These are phyloP conservation scores for Pseudopithomyces maydicus DNA, from an alignment of 2,329 filamentous ascomycete species.

Conservation along the genomic window DNA sequence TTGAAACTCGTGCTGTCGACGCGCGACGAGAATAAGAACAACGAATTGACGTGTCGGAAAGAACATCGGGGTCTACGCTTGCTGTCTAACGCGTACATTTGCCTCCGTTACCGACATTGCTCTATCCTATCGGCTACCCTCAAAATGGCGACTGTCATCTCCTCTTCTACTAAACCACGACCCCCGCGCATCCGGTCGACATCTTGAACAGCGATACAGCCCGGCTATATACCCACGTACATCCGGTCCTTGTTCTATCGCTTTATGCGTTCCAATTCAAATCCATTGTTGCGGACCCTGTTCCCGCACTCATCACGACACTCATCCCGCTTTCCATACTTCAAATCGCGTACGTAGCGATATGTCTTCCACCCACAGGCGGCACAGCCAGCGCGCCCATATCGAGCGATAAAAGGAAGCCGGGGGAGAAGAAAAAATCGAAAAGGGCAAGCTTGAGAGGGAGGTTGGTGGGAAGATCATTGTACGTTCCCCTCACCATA, in stretches of 20 bases:
- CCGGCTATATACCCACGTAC: slow-evolving; percentile 65
- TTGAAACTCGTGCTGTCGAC: slow-evolving; percentile 2
- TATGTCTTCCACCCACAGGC: slow-evolving; percentile 63
- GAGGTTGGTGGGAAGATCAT: slow-evolving; percentile 43
- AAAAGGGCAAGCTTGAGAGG: slow-evolving; percentile 28
- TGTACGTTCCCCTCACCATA: slow-evolving; percentile 39
- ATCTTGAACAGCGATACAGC: slow-evolving; percentile 56
- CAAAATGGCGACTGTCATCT: slow-evolving; percentile 33
- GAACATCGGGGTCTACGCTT: too few species aligned
- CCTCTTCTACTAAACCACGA: slow-evolving; percentile 26
- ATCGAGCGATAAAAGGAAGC: slow-evolving; percentile 54
- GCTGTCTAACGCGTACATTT: background rate
- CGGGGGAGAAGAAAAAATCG: slow-evolving; percentile 46
- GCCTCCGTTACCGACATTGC: background rate
- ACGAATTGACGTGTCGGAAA: too few species aligned
- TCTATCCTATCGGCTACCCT: background rate
- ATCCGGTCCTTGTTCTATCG: slow-evolving; percentile 70
- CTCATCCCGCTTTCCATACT: slow-evolving; percentile 67
- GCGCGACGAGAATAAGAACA: background rate
- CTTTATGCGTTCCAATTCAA: slow-evolving; percentile 68
- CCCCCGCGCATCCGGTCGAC: slow-evolving; percentile 48
- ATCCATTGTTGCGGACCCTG: slow-evolving; percentile 71
- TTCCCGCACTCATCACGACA: slow-evolving; percentile 64
- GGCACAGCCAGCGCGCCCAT: slow-evolving; percentile 25
- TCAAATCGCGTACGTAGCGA: slow-evolving; percentile 65